Evolutionary conservation across 1,284 basidiomycete species (phyloP).

Genomic region (Apiotrichum montevideense): DNA sequence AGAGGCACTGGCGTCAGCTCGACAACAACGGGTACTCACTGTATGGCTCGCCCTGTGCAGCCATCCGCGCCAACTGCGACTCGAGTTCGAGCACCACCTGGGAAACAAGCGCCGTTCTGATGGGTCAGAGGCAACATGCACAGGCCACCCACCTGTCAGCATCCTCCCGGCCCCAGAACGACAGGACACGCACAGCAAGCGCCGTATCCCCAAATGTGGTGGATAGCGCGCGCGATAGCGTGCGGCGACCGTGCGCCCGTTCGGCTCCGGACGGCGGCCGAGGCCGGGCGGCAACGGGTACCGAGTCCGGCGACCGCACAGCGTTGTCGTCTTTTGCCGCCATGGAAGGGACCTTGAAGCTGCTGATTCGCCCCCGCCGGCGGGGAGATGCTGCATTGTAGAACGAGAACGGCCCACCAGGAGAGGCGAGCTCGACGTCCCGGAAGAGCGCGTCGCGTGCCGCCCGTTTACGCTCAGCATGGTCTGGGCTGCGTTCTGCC

Average conservation of each 20-base stretch:
- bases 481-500: slow-evolving; percentile 6
- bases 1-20: neutral
- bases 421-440: slow-evolving; percentile 21
- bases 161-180: slow-evolving; percentile 8
- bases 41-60: slow-evolving; percentile 1
- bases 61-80: slow-evolving; percentile 9
- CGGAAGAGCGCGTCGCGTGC: slow-evolving; percentile 27
- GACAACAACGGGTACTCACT: slow-evolving; percentile 4
- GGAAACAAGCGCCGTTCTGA: slow-evolving; percentile 2
- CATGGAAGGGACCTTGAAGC: slow-evolving; percentile 9
- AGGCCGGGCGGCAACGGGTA: no score
- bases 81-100: slow-evolving; percentile 13
- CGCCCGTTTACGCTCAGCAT: slow-evolving; percentile 20
- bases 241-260: no score
- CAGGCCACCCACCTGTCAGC: neutral
- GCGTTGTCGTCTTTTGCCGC: neutral
- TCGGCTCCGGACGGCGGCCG: no score
- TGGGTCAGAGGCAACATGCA: neutral
- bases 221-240: no score
- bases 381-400: slow-evolving; percentile 19
- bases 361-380: neutral
- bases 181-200: slow-evolving; percentile 12
- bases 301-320: neutral
- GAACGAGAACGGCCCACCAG: slow-evolving; percentile 24
- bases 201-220: neutral